Conservation (phyloP, 805 yeast genomes). For the Novakomyces olei region DNA sequence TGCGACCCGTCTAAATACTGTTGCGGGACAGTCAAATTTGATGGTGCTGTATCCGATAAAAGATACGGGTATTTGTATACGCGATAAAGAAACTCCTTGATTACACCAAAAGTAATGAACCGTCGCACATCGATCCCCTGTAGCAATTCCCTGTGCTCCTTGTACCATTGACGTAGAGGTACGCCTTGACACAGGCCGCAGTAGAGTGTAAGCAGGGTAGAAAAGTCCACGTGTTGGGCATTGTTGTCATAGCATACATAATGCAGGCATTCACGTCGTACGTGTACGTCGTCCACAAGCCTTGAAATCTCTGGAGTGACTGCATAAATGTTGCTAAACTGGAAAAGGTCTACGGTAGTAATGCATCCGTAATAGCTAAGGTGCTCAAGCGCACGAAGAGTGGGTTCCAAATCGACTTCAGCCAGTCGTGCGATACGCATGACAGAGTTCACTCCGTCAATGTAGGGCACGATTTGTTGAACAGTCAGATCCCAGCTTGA, state of each 20-base stretch:
- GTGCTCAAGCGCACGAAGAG: constrained; percentile 76
- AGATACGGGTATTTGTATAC: constrained; percentile 55
- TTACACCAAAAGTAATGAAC: constrained; percentile 67
- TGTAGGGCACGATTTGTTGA: constrained; percentile 54
- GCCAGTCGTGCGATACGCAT: constrained; percentile 55
- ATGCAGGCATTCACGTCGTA: constrained; percentile 69
- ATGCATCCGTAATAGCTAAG: constrained; percentile 64
- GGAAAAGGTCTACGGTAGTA: constrained; percentile 65
- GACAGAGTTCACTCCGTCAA: constrained; percentile 74
- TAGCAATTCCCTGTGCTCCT: constrained; percentile 36
- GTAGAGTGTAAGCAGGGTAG: constrained; percentile 32
- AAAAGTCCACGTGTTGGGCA: constrained; percentile 13
- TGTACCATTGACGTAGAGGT: constrained; percentile 61
- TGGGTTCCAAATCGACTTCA: constrained; percentile 54
- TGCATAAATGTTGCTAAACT: constrained; percentile 70
- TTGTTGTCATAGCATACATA: constrained; percentile 27
- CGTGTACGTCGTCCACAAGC: constrained; percentile 38
- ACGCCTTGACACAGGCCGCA: constrained; percentile 58
- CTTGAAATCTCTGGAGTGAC: constrained; percentile 57
- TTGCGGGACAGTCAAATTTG: too few relatives aligned
- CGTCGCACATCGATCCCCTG: constrained; percentile 57
- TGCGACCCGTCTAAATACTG: too few relatives aligned
- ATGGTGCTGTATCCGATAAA: too few relatives aligned
- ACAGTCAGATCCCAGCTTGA: constrained; percentile 95
- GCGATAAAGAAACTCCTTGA: constrained; percentile 61